Conservation (phyloP, 2,329 filamentous ascomycete genomes). For the Trichoderma citrinoviride region DNA sequence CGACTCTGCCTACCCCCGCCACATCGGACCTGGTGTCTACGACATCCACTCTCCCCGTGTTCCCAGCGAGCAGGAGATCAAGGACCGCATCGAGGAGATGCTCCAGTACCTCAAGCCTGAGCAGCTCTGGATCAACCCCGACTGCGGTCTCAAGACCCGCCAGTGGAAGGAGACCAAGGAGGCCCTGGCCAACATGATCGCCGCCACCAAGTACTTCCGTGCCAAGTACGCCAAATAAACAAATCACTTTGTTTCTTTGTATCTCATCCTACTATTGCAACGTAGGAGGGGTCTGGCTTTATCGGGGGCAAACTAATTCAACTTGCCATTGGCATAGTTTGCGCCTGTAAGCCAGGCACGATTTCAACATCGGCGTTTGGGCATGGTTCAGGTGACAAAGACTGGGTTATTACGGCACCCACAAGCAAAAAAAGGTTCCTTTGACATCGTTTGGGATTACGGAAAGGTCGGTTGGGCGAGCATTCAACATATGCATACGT, state of each 20-base stretch:
- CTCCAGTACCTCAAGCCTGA: constrained; percentile 94
- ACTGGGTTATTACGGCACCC: constrained; percentile 33
- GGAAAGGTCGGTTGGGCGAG: constrained; percentile 34
- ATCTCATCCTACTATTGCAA: constrained; percentile 24
- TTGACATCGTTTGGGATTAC: constrained; percentile 19
- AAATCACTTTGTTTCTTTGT: constrained; percentile 22
- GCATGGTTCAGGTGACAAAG: constrained; percentile 37
- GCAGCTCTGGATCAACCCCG: constrained; percentile 99
- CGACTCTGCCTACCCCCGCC: constrained; percentile 92
- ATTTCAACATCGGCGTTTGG: constrained; percentile 60
- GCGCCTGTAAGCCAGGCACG: constrained; percentile 45
- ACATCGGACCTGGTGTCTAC: constrained; percentile 99
- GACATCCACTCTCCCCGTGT: constrained; percentile 99
- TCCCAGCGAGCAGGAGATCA: constrained; percentile 96
- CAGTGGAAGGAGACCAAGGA: constrained; percentile 99
- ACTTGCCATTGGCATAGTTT: constrained; percentile 36
- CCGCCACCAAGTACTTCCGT: constrained; percentile 95
- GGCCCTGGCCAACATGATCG: constrained; percentile 93
- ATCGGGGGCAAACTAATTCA: constrained; percentile 30
- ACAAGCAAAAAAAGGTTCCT: constrained; percentile 36
- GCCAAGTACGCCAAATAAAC: constrained; percentile 73
- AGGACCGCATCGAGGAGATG: constrained; percentile 97
- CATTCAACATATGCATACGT: constrained; percentile 42
- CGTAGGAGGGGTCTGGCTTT: constrained; percentile 24
- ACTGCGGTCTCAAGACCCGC: constrained; percentile 98